Conservation (phyloP, 257 asterid genomes). For the Rubia yunnanensis region DNA sequence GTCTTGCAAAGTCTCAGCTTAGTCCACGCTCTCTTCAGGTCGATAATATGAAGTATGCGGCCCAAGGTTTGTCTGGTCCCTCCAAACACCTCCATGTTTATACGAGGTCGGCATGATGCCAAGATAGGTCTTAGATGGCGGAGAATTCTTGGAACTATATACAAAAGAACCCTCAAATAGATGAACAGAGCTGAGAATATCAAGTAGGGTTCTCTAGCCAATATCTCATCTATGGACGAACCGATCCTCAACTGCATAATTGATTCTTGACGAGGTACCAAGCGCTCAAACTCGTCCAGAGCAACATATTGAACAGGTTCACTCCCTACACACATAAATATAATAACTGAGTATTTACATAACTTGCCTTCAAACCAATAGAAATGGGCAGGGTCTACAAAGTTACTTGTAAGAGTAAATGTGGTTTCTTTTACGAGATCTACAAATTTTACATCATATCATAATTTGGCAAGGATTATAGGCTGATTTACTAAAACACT, state of each 20-base stretch:
- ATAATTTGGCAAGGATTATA: too few species aligned
- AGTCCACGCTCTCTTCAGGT: conserved; percentile 52
- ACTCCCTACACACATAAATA: conserved; percentile 10
- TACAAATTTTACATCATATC: not conserved
- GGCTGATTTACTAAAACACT: too few species aligned
- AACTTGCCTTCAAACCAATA: not conserved
- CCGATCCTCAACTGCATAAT: conserved; percentile 15
- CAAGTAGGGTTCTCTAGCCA: conserved; percentile 21
- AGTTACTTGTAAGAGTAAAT: not conserved
- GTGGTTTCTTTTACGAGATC: not conserved
- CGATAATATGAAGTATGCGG: conserved; percentile 45
- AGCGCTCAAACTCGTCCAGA: conserved; percentile 10
- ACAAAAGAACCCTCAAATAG: conserved; percentile 31
- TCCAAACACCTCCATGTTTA: conserved; percentile 48
- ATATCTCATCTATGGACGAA: conserved; percentile 11
- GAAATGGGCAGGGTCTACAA: not conserved
- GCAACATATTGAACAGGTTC: conserved; percentile 20
- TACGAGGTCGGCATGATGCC: conserved; percentile 47
- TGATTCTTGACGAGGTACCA: conserved; percentile 1
- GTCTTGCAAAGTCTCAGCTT: conserved; percentile 48
- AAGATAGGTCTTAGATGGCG: conserved; percentile 35
- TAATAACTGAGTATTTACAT: not conserved
- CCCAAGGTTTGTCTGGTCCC: conserved; percentile 55
- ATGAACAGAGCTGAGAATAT: conserved; percentile 35
- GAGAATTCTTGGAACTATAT: conserved; percentile 34